phyloP scores from a whole-genome alignment of 2,329 filamentous ascomycete species.

The Fusarium odoratissimum region DNA sequence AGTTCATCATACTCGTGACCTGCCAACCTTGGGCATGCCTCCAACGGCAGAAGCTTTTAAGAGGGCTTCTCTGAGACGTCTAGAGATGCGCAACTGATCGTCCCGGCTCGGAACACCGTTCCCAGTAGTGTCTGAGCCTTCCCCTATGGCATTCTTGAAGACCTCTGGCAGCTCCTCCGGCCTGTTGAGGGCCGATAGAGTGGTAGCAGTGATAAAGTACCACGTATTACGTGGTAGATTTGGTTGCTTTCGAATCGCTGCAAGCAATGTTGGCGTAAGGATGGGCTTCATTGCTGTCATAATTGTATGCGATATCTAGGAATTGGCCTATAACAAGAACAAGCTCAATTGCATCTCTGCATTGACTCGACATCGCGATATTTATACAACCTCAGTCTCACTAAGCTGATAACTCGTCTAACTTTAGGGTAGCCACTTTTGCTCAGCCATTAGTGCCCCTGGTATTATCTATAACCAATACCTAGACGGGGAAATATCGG shows the following conservation, averaged over 20 bases:
- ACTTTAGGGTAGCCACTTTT: constrained; percentile 36
- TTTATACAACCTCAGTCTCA: background rate
- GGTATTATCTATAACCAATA: constrained; percentile 1
- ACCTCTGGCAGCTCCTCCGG: constrained; percentile 40
- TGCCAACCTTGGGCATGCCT: constrained; percentile 42
- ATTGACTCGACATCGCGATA: background rate
- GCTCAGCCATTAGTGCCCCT: background rate
- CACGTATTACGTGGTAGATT: constrained; percentile 42
- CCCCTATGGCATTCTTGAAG: constrained; percentile 25
- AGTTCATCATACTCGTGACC: background rate
- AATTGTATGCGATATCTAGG: background rate
- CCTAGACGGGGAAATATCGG: constrained; percentile 31
- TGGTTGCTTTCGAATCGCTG: constrained; percentile 38
- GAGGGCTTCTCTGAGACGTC: constrained; percentile 42
- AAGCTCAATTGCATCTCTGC: background rate
- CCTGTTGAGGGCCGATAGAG: constrained; percentile 40
- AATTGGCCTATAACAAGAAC: background rate
- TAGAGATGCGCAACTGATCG: constrained; percentile 34
- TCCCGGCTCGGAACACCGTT: constrained; percentile 8
- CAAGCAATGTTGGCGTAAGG: constrained; percentile 38
- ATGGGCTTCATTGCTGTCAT: constrained; percentile 34
- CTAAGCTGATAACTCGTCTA: constrained; percentile 6
- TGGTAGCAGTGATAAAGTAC: constrained; percentile 44
- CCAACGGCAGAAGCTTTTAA: constrained; percentile 43
- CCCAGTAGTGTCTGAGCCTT: background rate